Base-by-base conservation (phyloP, 306 rosid species). In the Casuarina equisetifolia region DNA sequence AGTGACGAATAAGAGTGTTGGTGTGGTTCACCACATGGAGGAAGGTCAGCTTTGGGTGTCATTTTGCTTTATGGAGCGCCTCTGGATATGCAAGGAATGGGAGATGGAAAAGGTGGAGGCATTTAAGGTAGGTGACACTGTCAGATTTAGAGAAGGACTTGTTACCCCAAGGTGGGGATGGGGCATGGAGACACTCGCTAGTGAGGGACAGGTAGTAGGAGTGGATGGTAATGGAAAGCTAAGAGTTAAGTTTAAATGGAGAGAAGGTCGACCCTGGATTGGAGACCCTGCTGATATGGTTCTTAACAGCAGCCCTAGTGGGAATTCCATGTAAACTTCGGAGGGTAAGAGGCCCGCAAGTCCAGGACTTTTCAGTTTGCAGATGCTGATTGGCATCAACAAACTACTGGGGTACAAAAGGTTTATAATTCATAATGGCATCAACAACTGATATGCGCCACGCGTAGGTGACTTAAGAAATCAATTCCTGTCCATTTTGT, bases 141-240 rank as follows among this genome's bases (percentile, higher is more conserved):
- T 92, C 74, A 86, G 74, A 78, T 91, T 92, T 71, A 86, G 91
- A 87, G 97, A 92, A 51, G 99, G 96, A 76, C 82, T 95, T 53
- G 99, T 87, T 36, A 58, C 82, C 52, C 99, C 99, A 0, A 89
- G 97, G 74, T 92, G 97, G 97, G 97, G 97, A 57, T 95, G 99
- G 99, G 99, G 99, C 84, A 92, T 95, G 97, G 99, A 95, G 88
- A 95, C 99, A 2, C 96, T 92, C 73, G 88, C 94, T 19, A 95
- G 99, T 86, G 88, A 84, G 80, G 99, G 99, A 49, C 77, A 90
- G 75, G 97, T 95, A 35, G 91, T 89, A 36, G 99, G 97, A 74
- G 99, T 95, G 42, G 96, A 95, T 55, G 97, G 97, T 20, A 95
- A 95, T 59, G 99, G 99, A 35, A 95, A 92, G 90, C 82, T 95